Conservation (phyloP, 129 eudicot genomes). For the Calendula officinalis region DNA sequence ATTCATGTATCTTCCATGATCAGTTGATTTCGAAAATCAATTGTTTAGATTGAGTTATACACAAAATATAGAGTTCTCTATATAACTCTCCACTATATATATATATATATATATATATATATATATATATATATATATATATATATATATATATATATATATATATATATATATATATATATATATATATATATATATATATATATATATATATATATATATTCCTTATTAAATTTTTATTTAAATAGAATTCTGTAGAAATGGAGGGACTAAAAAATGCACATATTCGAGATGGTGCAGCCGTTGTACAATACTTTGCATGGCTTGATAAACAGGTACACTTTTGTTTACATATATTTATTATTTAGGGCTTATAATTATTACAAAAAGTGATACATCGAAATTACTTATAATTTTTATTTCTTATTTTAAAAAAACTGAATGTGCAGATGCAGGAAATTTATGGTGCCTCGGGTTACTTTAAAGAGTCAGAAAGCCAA, state of each 20-base stretch:
- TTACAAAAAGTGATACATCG: conserved; percentile 5
- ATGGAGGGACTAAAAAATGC: conserved; percentile 87
- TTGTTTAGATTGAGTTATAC: no score
- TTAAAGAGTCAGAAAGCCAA: conserved; percentile 54
- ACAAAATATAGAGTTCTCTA: no score
- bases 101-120: no score
- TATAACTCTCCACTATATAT: no score
- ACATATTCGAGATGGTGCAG: conserved; percentile 98
- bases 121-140: no score
- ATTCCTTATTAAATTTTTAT: neutral
- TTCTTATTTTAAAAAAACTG: conserved; percentile 1
- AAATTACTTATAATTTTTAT: neutral
- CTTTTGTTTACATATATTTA: neutral
- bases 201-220: no score
- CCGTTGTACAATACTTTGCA: conserved; percentile 90
- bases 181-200: no score
- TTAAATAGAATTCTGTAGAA: conserved; percentile 77
- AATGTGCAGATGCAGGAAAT: conserved; percentile 77
- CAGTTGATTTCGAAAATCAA: no score
- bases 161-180: no score
- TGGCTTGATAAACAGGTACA: conserved; percentile 96
- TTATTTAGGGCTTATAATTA: neutral
- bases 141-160: no score
- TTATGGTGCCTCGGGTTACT: conserved; percentile 98
- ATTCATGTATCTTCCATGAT: no score